These are phyloP conservation scores for Solanum raphanifolium DNA, from an alignment of 257 asterid species.

Conservation along the genomic window DNA sequence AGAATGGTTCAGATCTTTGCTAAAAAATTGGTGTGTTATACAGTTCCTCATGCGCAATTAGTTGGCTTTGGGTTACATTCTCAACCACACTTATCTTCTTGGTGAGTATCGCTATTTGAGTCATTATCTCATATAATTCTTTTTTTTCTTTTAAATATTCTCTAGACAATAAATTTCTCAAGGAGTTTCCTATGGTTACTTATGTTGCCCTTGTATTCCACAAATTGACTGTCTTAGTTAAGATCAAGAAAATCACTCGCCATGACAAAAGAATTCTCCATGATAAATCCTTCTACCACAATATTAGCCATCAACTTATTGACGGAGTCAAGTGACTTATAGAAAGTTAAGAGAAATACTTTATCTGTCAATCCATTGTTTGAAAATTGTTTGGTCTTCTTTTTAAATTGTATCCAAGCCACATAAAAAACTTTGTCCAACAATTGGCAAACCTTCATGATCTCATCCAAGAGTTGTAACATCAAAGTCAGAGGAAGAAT, in stretches of 20 bases:
- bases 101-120: background rate
- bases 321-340: background rate
- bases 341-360: background rate
- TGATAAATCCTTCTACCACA: background rate
- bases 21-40: too few species aligned
- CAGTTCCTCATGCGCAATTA: too few species aligned
- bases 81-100: background rate
- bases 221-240: background rate
- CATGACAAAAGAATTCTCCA: background rate
- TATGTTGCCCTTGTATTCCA: background rate
- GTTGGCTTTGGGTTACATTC: background rate
- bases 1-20: too few species aligned
- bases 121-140: too few species aligned
- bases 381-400: background rate
- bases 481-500: background rate
- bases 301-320: background rate
- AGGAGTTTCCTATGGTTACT: background rate
- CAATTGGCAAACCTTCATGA: background rate
- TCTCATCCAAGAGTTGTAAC: background rate
- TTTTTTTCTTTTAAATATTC: background rate
- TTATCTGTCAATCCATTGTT: background rate
- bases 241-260: background rate
- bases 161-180: background rate
- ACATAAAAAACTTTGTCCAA: too few species aligned
- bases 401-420: background rate